Conservation (phyloP, 176 grass and related monocot species). For the Miscanthus lutarioriparius region DNA sequence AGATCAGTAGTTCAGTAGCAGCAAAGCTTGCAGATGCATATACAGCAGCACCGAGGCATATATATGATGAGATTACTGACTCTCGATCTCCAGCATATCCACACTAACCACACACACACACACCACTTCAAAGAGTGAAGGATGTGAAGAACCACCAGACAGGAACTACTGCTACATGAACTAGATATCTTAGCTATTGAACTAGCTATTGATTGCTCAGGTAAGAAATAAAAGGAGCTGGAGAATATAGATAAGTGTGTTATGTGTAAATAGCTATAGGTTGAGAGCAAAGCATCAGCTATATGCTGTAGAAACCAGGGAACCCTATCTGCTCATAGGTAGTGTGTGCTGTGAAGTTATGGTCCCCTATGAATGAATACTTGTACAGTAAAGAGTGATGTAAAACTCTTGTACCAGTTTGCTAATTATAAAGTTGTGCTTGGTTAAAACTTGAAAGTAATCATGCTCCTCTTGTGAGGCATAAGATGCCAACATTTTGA, state of each 20-base stretch:
- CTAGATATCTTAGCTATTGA: conserved; percentile 11
- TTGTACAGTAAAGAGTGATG: conserved; percentile 14
- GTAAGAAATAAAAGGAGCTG: conserved; percentile 35
- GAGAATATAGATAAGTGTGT: neutral
- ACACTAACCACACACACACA: too few species aligned
- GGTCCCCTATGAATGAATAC: neutral
- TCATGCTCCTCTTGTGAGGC: neutral
- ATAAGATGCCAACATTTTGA: neutral
- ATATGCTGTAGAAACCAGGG: conserved; percentile 7
- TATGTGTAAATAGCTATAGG: conserved; percentile 1
- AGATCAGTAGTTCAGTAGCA: neutral
- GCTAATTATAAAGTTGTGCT: conserved; percentile 38
- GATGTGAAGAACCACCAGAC: conserved; percentile 11
- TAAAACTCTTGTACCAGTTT: conserved; percentile 28
- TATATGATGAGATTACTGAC: too few species aligned
- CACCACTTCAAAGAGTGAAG: too few species aligned
- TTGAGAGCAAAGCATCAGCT: conserved; percentile 1
- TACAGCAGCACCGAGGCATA: too few species aligned
- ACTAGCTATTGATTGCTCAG: conserved; percentile 10
- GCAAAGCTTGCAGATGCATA: too few species aligned
- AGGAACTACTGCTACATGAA: conserved; percentile 20
- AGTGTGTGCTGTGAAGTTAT: neutral
- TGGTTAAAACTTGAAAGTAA: neutral
- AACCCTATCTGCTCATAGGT: neutral
- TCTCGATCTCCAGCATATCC: too few species aligned